Percentiles rank a stretch among this genome's conserved stretches.
Evolutionary conservation across 208 protist species (phyloP).

Genomic region (Angomonas ambiguus): DNA sequence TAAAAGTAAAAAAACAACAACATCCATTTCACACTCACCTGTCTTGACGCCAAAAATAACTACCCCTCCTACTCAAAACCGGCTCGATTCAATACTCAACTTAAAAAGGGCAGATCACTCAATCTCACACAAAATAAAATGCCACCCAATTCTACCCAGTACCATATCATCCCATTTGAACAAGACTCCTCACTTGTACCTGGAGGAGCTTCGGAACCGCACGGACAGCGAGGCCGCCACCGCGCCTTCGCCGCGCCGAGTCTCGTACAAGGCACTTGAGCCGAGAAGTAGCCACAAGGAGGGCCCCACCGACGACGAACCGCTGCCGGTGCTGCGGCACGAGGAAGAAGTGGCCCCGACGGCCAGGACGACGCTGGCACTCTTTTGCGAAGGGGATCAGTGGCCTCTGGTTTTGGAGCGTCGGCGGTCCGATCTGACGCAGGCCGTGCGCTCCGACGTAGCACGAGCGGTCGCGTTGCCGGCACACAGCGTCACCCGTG

Average conservation of each 20-base stretch:
- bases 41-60: too few relatives aligned
- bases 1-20: too few relatives aligned
- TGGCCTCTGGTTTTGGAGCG: background rate
- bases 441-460: background rate
- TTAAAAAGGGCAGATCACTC: too few relatives aligned
- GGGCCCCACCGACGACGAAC: background rate
- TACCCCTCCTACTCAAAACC: too few relatives aligned
- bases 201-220: too few relatives aligned
- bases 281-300: background rate
- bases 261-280: background rate
- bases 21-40: too few relatives aligned
- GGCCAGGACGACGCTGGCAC: background rate
- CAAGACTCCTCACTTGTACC: too few relatives aligned
- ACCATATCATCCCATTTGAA: too few relatives aligned
- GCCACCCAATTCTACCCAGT: too few relatives aligned
- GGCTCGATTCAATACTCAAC: too few relatives aligned
- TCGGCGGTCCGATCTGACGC: background rate
- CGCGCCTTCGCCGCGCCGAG: background rate
- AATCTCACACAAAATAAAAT: too few relatives aligned
- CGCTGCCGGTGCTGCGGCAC: background rate
- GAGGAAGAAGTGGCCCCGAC: background rate
- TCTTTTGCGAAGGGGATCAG: background rate
- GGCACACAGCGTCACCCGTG: background rate
- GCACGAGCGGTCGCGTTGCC: background rate
- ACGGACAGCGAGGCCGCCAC: too few relatives aligned